Base-by-base conservation (phyloP, 352 stramenopile species). In the Phytophthora lateralis region DNA sequence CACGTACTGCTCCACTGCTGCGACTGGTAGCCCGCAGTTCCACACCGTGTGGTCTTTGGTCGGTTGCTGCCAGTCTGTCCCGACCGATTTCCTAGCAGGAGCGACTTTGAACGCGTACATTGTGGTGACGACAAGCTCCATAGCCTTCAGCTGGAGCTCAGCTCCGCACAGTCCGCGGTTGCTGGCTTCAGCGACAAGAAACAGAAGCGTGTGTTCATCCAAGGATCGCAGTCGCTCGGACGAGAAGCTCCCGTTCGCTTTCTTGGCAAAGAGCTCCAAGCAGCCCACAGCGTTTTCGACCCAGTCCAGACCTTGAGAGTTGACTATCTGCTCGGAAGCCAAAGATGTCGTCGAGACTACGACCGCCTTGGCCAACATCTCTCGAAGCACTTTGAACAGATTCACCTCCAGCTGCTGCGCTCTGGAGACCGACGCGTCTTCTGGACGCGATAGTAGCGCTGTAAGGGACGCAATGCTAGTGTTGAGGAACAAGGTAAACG, bases 361-460 rank as follows among this genome's bases (percentile, higher is more conserved):
- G 1, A 80, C 67, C 0, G 69, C 63, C 24, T 83, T 88, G 27
- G 46, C 54, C 15, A 88, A 32, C 75, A 85, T 88, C 39, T 88
- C 75, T 35, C 66, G 37, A 29, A 85, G 64, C 34, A 82, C 20
- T 9, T 63, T 60, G 49, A 88, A 85, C 27, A 85, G 57, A 32
- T 63, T 51, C 12, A 24, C 42, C 20, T 78, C 53, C 4, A 80
- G 34, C 4, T 69, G 47, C 14, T 65, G 45, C 8, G 57, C 43
- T 52, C 45, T 39, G 4, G 15, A 15, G 27, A 43, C 38, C 2
- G 26, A n/a, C 2, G 44, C 44, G 18, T 59, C 48, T 38, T 63
- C 44, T 15, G 34, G 42, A 17, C 20, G 47, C 3, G 57, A 66
- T 4, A 82, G 24, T 10, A 61, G 35, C 10, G 66, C 46, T 41